These are phyloP conservation scores for Globisporangium mamillatum DNA, from an alignment of 352 stramenopile genomes.

Conservation along the genomic window DNA sequence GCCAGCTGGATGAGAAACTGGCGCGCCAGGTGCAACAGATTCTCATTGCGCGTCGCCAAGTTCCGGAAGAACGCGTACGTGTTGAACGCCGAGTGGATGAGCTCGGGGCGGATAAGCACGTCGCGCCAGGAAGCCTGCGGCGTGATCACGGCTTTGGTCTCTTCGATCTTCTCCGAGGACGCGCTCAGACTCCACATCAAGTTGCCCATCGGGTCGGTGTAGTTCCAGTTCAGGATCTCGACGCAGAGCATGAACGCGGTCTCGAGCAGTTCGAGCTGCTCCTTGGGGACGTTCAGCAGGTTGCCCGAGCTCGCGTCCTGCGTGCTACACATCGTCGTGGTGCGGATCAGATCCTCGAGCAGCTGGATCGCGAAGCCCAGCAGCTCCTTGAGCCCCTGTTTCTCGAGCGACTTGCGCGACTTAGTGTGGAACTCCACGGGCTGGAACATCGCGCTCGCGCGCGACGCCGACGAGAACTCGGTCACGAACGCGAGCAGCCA, in stretches of 20 bases:
- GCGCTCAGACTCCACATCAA: constrained; percentile 62
- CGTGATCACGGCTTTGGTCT: constrained; percentile 40
- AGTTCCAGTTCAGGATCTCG: constrained; percentile 82
- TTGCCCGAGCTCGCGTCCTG: constrained; percentile 21
- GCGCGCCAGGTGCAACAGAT: constrained; percentile 67
- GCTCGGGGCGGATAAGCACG: constrained; percentile 58
- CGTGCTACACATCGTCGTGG: constrained; percentile 46
- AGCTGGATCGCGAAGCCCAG: constrained; percentile 58
- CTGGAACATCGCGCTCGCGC: constrained; percentile 77
- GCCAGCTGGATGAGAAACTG: constrained; percentile 82
- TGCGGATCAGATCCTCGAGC: constrained; percentile 70
- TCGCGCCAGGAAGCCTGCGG: constrained; percentile 68
- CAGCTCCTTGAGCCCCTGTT: constrained; percentile 57
- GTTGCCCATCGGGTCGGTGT: constrained; percentile 55
- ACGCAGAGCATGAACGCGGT: constrained; percentile 72
- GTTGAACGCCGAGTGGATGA: constrained; percentile 86
- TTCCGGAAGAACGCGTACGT: constrained; percentile 81
- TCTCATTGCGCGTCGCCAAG: constrained; percentile 64
- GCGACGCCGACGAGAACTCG: constrained; percentile 79
- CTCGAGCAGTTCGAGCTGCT: constrained; percentile 77
- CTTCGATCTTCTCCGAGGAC: constrained; percentile 27
- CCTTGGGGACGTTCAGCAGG: constrained; percentile 35
- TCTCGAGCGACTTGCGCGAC: constrained; percentile 56
- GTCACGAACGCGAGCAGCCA: constrained; percentile 84
- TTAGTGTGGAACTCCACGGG: constrained; percentile 84